phyloP scores from a whole-genome alignment of 768 basidiomycete species.

The Suillus ampliporus region DNA sequence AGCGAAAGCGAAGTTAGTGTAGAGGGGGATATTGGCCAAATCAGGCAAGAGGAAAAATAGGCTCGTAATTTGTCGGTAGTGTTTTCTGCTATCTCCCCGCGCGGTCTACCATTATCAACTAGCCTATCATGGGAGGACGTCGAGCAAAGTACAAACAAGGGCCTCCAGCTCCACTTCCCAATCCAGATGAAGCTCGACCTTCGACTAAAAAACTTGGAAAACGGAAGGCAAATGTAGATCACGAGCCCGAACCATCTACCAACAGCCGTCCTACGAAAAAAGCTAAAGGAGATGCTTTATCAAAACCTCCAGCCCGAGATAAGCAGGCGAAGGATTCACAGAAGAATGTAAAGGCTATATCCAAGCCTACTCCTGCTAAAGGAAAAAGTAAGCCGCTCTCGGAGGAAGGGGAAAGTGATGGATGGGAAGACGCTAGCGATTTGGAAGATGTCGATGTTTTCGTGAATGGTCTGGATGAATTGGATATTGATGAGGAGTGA shows the following conservation, averaged over 20 bases:
- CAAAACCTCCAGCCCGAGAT: background rate
- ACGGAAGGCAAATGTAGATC: conserved; percentile 63
- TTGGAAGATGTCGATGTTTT: conserved; percentile 41
- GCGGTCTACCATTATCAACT: conserved; percentile 21
- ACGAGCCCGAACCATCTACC: conserved; percentile 29
- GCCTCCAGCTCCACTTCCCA: conserved; percentile 62
- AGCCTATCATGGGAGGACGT: conserved; percentile 75
- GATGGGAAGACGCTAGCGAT: conserved; percentile 48
- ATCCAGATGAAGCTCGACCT: conserved; percentile 40
- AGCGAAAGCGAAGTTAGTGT: conserved; percentile 17
- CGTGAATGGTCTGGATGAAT: conserved; percentile 55
- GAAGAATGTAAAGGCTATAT: conserved; percentile 26
- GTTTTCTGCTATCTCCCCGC: background rate
- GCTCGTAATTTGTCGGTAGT: conserved; percentile 6
- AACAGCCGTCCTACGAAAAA: conserved; percentile 42
- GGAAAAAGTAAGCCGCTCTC: conserved; percentile 42
- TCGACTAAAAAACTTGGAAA: conserved; percentile 70
- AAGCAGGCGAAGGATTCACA: conserved; percentile 16
- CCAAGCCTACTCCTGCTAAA: conserved; percentile 59
- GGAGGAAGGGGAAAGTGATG: conserved; percentile 24
- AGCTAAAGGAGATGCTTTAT: conserved; percentile 32
- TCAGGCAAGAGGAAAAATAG: conserved; percentile 31
- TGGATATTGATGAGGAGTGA: conserved; percentile 53
- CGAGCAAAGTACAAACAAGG: conserved; percentile 86
- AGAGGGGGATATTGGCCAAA: conserved; percentile 26